Evolutionary conservation across 805 yeast genomes (phyloP).

Genomic region (Hemisphaericaspora nanyangensis): DNA sequence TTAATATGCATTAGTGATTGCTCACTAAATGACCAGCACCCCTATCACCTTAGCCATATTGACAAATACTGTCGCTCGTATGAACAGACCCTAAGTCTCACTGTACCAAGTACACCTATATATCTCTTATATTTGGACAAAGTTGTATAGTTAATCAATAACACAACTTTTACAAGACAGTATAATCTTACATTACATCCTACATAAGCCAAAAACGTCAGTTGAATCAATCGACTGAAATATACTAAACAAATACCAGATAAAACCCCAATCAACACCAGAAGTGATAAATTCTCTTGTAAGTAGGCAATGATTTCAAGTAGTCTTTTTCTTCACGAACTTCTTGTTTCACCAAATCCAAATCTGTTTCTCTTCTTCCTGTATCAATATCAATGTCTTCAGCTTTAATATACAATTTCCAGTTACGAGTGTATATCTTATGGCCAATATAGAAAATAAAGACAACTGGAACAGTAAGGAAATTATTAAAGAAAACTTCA

Average conservation of each 20-base stretch:
- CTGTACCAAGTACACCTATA: too few relatives aligned
- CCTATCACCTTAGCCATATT: too few relatives aligned
- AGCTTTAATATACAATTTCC: slow-evolving; percentile 23
- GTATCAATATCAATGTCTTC: slow-evolving; percentile 30
- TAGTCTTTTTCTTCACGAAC: slow-evolving; percentile 28
- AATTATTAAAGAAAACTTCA: slow-evolving; percentile 24
- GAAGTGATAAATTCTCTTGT: slow-evolving; percentile 20
- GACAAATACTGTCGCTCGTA: too few relatives aligned
- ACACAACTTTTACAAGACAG: too few relatives aligned
- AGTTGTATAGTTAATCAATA: too few relatives aligned
- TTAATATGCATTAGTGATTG: too few relatives aligned
- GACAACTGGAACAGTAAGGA: slow-evolving; percentile 30
- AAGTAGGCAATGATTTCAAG: slow-evolving; percentile 19
- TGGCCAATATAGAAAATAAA: slow-evolving; percentile 24
- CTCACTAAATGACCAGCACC: too few relatives aligned
- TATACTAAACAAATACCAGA: neutral
- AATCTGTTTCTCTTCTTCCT: slow-evolving; percentile 28
- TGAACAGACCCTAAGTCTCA: too few relatives aligned
- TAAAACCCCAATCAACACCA: slow-evolving; percentile 20
- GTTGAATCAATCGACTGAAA: too few relatives aligned
- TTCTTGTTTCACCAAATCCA: slow-evolving; percentile 30
- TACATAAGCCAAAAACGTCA: too few relatives aligned
- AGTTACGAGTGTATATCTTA: slow-evolving; percentile 23
- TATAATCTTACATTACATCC: too few relatives aligned
- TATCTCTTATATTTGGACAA: too few relatives aligned